phyloP scores from a whole-genome alignment of 208 protist species.

The Acanthamoeba healyi region DNA sequence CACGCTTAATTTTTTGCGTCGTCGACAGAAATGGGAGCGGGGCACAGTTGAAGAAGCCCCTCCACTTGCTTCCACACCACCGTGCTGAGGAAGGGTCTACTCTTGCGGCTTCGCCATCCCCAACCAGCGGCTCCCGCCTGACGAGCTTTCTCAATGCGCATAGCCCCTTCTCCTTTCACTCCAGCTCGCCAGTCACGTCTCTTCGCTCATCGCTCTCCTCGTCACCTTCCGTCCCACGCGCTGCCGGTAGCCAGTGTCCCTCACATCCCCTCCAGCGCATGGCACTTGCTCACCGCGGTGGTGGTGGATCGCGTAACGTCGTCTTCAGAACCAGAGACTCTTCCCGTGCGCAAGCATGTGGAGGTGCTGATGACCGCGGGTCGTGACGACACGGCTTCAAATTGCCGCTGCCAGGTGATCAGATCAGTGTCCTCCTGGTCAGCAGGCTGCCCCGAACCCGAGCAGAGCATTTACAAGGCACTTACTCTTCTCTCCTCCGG shows the following conservation, averaged over 20 bases:
- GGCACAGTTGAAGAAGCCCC: neutral
- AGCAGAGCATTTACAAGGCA: slow-evolving; percentile 36
- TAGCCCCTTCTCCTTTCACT: slow-evolving; percentile 27
- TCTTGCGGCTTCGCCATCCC: neutral
- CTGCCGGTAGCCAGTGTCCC: too few relatives aligned
- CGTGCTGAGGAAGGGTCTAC: neutral
- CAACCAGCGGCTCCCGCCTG: neutral
- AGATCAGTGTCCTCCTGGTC: slow-evolving; percentile 16
- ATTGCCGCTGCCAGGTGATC: slow-evolving; percentile 11
- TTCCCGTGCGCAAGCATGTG: neutral
- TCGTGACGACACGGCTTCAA: neutral
- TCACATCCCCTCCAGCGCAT: too few relatives aligned
- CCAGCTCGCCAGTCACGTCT: neutral
- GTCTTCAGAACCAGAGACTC: neutral
- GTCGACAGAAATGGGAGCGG: neutral
- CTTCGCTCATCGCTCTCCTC: neutral
- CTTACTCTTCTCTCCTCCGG: neutral
- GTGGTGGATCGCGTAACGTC: too few relatives aligned
- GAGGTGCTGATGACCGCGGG: neutral
- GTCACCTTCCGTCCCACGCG: neutral
- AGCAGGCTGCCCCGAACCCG: neutral
- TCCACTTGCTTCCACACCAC: neutral
- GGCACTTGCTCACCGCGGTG: too few relatives aligned
- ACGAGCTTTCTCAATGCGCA: neutral
- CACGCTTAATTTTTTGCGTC: too few relatives aligned